Evolutionary conservation across 73 alveolate genomes (phyloP).

Genomic region (Stentor coeruleus): DNA sequence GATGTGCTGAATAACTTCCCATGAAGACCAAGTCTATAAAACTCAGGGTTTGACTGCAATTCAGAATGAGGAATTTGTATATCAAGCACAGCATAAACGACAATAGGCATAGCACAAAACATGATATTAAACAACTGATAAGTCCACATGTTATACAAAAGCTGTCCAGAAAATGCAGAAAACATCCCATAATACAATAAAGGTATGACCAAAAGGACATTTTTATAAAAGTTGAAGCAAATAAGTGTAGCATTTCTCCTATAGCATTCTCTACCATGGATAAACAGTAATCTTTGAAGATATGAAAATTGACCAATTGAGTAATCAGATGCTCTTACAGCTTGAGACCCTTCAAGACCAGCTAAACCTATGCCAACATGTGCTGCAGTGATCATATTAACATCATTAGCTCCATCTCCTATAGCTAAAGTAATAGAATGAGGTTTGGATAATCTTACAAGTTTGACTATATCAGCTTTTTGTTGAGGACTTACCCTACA

Average conservation of each 20-base stretch:
- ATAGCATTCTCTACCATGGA: conserved; percentile 97
- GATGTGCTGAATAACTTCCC: conserved; percentile 54
- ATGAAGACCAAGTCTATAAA: conserved; percentile 59
- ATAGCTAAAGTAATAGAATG: conserved; percentile 81
- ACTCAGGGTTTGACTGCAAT: conserved; percentile 50
- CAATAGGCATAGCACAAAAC: conserved; percentile 80
- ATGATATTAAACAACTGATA: conserved; percentile 85
- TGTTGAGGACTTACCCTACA: conserved; percentile 95
- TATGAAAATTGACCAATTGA: conserved; percentile 87
- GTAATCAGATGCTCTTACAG: conserved; percentile 93
- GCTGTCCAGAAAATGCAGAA: conserved; percentile 82
- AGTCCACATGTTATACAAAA: conserved; percentile 79
- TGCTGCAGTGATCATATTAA: conserved; percentile 95
- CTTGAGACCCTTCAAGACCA: conserved; percentile 96
- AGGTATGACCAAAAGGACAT: conserved; percentile 90
- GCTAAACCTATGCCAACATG: conserved; percentile 92
- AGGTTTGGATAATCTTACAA: conserved; percentile 64
- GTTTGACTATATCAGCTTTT: conserved; percentile 87
- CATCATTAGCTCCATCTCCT: conserved; percentile 99
- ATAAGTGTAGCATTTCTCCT: conserved; percentile 89
- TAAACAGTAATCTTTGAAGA: conserved; percentile 75
- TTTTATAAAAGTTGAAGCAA: conserved; percentile 91
- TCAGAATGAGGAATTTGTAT: conserved; percentile 53
- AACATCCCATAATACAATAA: conserved; percentile 83
- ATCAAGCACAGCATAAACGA: conserved; percentile 87